Base-by-base conservation (phyloP, 2,329 filamentous ascomycete genomes). In the Hirsutella rhossiliensis region DNA sequence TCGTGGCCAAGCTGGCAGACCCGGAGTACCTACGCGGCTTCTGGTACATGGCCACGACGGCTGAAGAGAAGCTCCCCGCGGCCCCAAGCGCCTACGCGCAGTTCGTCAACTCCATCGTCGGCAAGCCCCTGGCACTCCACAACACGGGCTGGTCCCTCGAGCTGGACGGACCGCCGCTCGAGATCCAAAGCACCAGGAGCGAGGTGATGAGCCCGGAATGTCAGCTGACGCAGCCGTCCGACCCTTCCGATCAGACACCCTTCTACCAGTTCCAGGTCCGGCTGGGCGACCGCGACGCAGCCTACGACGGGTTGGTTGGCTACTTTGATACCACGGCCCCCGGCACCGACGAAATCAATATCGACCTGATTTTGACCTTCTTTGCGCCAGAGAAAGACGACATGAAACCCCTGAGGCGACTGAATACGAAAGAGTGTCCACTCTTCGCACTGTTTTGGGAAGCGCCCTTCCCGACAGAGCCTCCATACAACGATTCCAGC, bases 91-190 rank as follows among this genome's bases (percentile, higher is more conserved):
- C 57, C 0, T 71, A 70, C 43, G 54, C 60, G 0, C 50, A 58
- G 41, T 67, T 61, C 44, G 38, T 60, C 5, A 58, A 52, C 46
- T 52, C 62, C 0, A 48, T 68, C 9, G 52, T 68, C 1, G 67
- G 67, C 1, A 61, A 60, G 38, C 67, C 68, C 0, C 52, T 71
- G 0, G 67, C 67, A 0, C 55, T 71, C 0, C 60, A 62, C 13
- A 65, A 69, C 31, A 57, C 54, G 15, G 67, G 63, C 3, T 65
- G 52, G 52, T 61, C 56, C 0, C 45, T 70, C 0, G 66, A 71
- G 50, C 51, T 69, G 2, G 54, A 45, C 4, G 29, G 34, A 0
- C 44, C 47, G 3, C 44, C 50, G 4, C 37, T 49, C 3, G 19
- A 6, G 47, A 27, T 43, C 11, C 55, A 62, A 38, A 55, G 48